Conservation (phyloP, 2,329 filamentous ascomycete species). For the Monosporascus sp. region DNA sequence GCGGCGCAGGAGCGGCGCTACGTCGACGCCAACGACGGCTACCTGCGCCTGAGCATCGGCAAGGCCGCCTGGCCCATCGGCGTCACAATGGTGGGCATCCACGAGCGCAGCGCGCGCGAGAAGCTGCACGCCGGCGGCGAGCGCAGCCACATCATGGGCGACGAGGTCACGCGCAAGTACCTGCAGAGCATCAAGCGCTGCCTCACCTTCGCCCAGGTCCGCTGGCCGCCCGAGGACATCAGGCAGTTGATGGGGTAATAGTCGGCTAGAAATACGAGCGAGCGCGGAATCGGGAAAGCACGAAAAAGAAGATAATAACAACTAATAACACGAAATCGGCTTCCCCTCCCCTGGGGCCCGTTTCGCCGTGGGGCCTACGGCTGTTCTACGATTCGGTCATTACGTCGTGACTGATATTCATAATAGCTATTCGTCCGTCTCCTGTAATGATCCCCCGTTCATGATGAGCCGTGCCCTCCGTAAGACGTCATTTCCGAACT, state of each 20-base stretch:
- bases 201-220: conserved; percentile 90
- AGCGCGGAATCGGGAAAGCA: too few species aligned
- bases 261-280: neutral
- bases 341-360: neutral
- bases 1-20: conserved; percentile 87
- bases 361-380: neutral
- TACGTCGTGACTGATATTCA: neutral
- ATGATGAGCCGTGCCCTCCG: neutral
- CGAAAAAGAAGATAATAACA: neutral
- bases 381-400: neutral
- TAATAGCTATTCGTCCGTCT: neutral
- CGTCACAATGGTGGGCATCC: conserved; percentile 99
- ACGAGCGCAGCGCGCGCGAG: conserved; percentile 91
- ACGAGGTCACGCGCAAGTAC: conserved; percentile 92
- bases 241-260: conserved; percentile 88
- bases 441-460: neutral
- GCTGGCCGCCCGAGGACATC: conserved; percentile 91
- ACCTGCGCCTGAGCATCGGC: conserved; percentile 86
- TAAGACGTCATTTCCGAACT: neutral
- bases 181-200: conserved; percentile 97
- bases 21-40: conserved; percentile 94
- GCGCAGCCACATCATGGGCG: conserved; percentile 93
- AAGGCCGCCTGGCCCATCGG: conserved; percentile 98
- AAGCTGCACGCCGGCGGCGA: conserved; percentile 84
- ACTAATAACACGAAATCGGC: neutral